phyloP scores from a whole-genome alignment of 768 basidiomycete genomes.

The Kwoniella dendrophila region DNA sequence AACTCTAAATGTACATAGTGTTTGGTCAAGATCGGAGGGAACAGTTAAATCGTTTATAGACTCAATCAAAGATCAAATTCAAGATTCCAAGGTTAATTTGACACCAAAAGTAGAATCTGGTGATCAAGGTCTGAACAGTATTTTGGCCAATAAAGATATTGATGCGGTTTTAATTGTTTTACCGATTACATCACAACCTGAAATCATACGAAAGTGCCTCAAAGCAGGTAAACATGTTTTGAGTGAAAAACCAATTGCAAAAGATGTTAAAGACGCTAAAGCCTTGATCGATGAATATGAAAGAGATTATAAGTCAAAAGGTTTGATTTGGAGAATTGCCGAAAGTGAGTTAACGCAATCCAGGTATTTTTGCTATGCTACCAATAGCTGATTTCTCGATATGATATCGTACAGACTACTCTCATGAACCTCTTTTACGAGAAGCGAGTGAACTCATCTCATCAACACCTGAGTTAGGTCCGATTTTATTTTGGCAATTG shows the following conservation, averaged over 20 bases:
- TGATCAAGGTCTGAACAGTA: conserved; percentile 47
- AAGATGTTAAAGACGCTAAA: conserved; percentile 67
- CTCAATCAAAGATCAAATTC: conserved; percentile 46
- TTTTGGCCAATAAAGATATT: conserved; percentile 72
- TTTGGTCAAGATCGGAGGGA: conserved; percentile 76
- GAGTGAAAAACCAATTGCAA: conserved; percentile 83
- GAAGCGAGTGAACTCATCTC: conserved; percentile 30
- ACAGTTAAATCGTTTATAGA: conserved; percentile 57
- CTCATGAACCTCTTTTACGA: conserved; percentile 41
- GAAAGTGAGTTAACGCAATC: conserved; percentile 64
- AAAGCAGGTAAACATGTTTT: conserved; percentile 81
- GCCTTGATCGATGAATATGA: conserved; percentile 71
- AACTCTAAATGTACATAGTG: conserved; percentile 64
- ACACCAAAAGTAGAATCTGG: conserved; percentile 23
- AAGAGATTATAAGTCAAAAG: conserved; percentile 66
- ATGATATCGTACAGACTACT: conserved; percentile 35
- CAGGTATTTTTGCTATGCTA: conserved; percentile 4
- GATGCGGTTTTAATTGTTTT: conserved; percentile 72
- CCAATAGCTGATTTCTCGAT: background rate
- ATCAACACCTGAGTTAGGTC: conserved; percentile 60
- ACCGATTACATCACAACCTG: conserved; percentile 75
- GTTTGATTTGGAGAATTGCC: conserved; percentile 76
- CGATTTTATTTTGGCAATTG: conserved; percentile 69
- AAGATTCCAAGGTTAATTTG: conserved; percentile 59
- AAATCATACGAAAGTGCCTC: conserved; percentile 62